Evolutionary conservation across 495 filamentous ascomycete species (phyloP).

Genomic region (Penicillium lagena): DNA sequence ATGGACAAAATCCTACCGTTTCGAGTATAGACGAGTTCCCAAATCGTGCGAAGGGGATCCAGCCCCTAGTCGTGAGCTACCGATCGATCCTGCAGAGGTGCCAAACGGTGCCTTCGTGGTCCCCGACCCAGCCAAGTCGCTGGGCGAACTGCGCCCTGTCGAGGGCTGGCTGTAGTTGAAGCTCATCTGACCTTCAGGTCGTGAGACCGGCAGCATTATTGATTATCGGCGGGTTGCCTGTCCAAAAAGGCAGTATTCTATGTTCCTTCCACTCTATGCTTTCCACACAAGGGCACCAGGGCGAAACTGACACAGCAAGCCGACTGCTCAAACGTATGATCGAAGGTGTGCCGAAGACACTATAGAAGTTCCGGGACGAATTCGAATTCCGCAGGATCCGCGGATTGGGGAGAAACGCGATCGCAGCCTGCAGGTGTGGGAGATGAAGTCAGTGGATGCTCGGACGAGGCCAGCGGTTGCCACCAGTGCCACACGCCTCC

Average conservation of each 20-base stretch:
- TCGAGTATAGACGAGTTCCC: constrained; percentile 75
- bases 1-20: constrained; percentile 55
- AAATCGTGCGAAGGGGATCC: constrained; percentile 96
- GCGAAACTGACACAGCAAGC: constrained; percentile 2
- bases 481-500: too few relatives aligned
- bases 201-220: constrained; percentile 84
- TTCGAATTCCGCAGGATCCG: neutral
- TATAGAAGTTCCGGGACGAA: constrained; percentile 1
- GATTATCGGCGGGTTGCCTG: constrained; percentile 17
- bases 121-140: constrained; percentile 65
- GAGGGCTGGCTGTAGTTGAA: constrained; percentile 71
- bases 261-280: constrained; percentile 13
- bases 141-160: constrained; percentile 80
- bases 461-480: too few relatives aligned
- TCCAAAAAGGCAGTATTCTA: constrained; percentile 15
- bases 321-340: constrained; percentile 1
- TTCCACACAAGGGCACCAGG: constrained; percentile 4
- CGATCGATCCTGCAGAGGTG: constrained; percentile 62
- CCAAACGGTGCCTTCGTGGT: constrained; percentile 71
- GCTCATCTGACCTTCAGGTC: constrained; percentile 66
- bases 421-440: too few relatives aligned
- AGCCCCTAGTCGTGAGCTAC: constrained; percentile 75
- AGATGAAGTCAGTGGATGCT: too few relatives aligned
- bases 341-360: constrained; percentile 4
- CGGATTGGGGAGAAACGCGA: neutral